A percentile compares a stretch with the other conserved stretches of the same genome.
phyloP scores from a whole-genome alignment of 345 rosid genomes.

The Brassica incana region DNA sequence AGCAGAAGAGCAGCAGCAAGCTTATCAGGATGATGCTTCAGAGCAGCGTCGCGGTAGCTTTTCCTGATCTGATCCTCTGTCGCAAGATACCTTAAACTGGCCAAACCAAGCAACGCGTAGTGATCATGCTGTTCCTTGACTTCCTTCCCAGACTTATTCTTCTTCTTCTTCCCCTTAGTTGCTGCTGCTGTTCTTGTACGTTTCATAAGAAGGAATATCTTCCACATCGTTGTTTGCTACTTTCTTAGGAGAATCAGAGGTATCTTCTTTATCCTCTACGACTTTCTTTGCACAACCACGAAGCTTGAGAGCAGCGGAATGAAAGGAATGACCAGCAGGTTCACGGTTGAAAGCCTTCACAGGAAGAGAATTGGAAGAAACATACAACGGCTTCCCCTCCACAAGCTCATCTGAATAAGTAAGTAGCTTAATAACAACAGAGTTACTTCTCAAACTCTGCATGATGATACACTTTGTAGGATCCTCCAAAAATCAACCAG shows the following conservation, averaged over 20 bases:
- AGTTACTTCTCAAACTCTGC: slow-evolving; percentile 45
- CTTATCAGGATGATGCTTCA: slow-evolving; percentile 94
- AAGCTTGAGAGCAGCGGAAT: slow-evolving; percentile 77
- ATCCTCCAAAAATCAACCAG: slow-evolving; percentile 3
- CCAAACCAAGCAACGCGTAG: slow-evolving; percentile 85
- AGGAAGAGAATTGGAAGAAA: slow-evolving; percentile 76
- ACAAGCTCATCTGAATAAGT: slow-evolving; percentile 67
- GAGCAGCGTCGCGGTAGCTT: slow-evolving; percentile 85
- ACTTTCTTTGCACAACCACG: slow-evolving; percentile 64
- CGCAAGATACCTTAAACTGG: slow-evolving; percentile 89
- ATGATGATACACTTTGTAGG: background rate
- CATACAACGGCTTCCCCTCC: slow-evolving; percentile 62
- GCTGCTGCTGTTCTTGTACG: slow-evolving; percentile 38
- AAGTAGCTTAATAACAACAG: slow-evolving; percentile 50
- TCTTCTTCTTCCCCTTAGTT: slow-evolving; percentile 67
- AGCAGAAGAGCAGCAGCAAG: slow-evolving; percentile 86
- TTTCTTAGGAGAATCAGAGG: slow-evolving; percentile 36
- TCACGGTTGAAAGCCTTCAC: slow-evolving; percentile 69
- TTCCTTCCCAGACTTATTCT: background rate
- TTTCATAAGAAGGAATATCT: slow-evolving; percentile 64
- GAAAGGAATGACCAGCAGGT: slow-evolving; percentile 97
- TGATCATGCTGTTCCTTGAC: slow-evolving; percentile 71
- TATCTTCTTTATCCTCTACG: slow-evolving; percentile 30
- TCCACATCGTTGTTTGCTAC: slow-evolving; percentile 47
- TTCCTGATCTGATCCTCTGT: slow-evolving; percentile 94